phyloP scores from a whole-genome alignment of 441 rosid genomes.

The Erodium chrysanthum region DNA sequence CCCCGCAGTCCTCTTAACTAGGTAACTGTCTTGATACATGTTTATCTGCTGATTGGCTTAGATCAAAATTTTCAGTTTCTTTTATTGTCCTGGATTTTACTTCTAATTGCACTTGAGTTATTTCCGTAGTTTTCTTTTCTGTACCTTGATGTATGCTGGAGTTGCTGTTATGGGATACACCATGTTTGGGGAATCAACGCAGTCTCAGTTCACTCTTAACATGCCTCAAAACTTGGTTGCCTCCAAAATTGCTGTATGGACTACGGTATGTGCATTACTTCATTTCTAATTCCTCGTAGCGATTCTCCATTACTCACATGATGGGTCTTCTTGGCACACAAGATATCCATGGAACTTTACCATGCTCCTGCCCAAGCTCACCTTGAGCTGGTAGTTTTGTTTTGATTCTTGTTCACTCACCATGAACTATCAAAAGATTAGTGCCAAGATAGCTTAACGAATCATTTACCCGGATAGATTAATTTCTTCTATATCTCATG shows the following conservation, averaged over 20 bases:
- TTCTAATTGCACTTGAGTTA: conserved; percentile 2
- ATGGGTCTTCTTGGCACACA: neutral
- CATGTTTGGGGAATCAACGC: conserved; percentile 66
- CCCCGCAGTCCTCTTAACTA: conserved; percentile 52
- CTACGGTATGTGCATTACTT: conserved; percentile 43
- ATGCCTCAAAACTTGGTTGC: conserved; percentile 68
- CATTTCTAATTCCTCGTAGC: neutral
- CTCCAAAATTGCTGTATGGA: conserved; percentile 87
- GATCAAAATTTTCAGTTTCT: neutral
- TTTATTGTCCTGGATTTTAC: neutral
- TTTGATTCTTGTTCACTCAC: neutral
- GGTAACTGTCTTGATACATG: conserved; percentile 30
- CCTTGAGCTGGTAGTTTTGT: neutral
- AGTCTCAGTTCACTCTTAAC: conserved; percentile 80
- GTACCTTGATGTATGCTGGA: conserved; percentile 72
- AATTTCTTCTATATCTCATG: neutral
- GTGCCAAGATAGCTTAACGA: neutral
- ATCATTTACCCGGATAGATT: neutral
- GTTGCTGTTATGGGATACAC: conserved; percentile 77
- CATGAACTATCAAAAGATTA: neutral
- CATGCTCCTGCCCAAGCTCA: neutral
- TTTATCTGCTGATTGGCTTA: neutral
- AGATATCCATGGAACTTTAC: neutral
- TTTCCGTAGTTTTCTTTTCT: conserved; percentile 48
- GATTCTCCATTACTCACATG: neutral